Base-by-base conservation (phyloP, 2,329 filamentous ascomycete species). In the Fonsecaea multimorphosa region DNA sequence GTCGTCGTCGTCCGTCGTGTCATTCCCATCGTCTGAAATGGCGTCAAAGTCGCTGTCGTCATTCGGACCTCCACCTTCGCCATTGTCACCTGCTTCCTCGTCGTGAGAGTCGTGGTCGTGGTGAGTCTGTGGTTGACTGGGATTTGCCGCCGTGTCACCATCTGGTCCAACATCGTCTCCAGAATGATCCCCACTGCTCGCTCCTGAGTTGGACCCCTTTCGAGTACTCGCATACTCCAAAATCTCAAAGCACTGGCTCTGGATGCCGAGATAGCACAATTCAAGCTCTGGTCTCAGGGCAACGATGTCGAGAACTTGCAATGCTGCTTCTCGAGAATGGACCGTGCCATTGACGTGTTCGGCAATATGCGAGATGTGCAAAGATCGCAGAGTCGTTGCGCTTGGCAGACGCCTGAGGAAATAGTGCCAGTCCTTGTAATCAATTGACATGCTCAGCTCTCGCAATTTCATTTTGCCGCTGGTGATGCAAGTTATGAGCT, bases 181-280 rank as follows among this genome's bases (percentile, higher is more conserved):
- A 14, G 67, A 64, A 14, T 57, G 46, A 60, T 38, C 60, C 46
- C 24, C 32, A 34, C 52, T 36, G n/a, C 49, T 56, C 11, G 40
- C 32, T 7, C 36, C 40, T 7, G 57, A 61, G 14, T 31, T 29
- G 22, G 68, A 61, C 1, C 51, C 52, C 32, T 69, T 69, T 12
- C 68, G 69, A 8, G 55, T 51, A 27, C 63, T 65, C n/a, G 58
- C 61, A 36, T 68, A 82, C 75, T 95, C 91, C 7, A 93, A 78
- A 34, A 95, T 90, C 75, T 95, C 91, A 73, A 91, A 95, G 77
- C 92, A 95, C 76, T 93, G 93, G 46, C 81, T 82, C n/a, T 84
- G 84, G 61, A 95, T 86, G 19, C 89, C 92, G 71, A 94, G 84
- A 73, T 93, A 94, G 76, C 88, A 91, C 14, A 95, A 82, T 73